Evolutionary conservation across 306 rosid species (phyloP), one percentile per base, ranked within the genome.

Genomic region (Vicia sativa): DNA sequence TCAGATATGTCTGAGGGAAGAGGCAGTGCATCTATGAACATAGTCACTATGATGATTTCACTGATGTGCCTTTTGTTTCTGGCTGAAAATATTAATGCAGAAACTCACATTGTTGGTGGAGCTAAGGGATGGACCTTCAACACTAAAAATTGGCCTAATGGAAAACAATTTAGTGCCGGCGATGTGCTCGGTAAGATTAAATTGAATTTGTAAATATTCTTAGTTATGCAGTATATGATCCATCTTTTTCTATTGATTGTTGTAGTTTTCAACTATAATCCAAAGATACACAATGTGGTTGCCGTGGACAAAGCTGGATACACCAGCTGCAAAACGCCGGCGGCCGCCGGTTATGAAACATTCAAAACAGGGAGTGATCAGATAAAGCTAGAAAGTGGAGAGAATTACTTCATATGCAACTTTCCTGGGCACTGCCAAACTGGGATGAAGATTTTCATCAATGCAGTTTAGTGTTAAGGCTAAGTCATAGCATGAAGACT

Each of bases 351-450:
- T 34, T 34, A 34, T 7, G 66, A 54, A 68, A 86, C 80, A 43
- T 77, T 44, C 11, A 66, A 3, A 3, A 44, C 88, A 2, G 95
- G 97, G 26, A 81, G 74, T 5, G 95, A 90, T 45, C 76, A 73
- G 11, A 58, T 90, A 6, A 80, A 6, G 72, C 73, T 90, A 0
- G 65, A 31, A 8, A 88, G 52, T 28, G 95, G 96, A 3, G 39
- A 2, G 13, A 86, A 76, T 64, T 86, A 84, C 79, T 90, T 86
- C 75, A 86, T 90, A 11, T 90, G 97, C 79, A 79, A 26, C 82
- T 23, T 9, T 52, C 62, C 92, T 19, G 82, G 89, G 21, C 97
- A 87, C 62, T 90, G 96, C 13, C 12, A 71, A 6, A 73, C 87
- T 28, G 84, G 83, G 15, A 87, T 90, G 96, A 87, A 80, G 68